These are phyloP conservation scores for Hypoxylon trugodes DNA, from an alignment of 495 filamentous ascomycete species.

Conservation along the genomic window DNA sequence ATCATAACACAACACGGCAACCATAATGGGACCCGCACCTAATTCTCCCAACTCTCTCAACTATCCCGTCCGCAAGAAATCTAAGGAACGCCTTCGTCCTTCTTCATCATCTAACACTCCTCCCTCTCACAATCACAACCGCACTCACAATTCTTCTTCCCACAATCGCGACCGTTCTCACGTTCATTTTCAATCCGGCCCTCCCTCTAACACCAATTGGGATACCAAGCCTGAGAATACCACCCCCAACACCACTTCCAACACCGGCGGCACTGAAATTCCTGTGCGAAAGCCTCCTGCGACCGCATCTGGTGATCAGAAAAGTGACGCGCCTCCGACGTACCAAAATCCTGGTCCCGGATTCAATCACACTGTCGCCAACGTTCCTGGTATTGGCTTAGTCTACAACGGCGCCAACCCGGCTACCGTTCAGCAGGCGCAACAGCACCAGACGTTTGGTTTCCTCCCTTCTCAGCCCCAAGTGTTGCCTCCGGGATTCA, in stretches of 20 bases:
- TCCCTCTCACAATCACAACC: no score
- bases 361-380: conserved; percentile 34
- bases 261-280: not conserved
- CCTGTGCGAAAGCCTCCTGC: not conserved
- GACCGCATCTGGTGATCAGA: not conserved
- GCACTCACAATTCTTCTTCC: no score
- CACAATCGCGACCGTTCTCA: no score
- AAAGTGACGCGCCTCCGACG: not conserved
- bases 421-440: conserved; percentile 10
- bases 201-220: not conserved
- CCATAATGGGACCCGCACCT: no score
- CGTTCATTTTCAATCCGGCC: no score
- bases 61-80: no score
- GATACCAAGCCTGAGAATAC: no score
- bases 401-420: conserved; percentile 30
- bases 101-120: no score
- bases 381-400: conserved; percentile 35
- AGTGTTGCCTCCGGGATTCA: conserved; percentile 16
- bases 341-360: conserved; percentile 27
- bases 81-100: no score
- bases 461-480: conserved; percentile 14
- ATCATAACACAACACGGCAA: no score
- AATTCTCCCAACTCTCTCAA: no score
- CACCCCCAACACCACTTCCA: not conserved
- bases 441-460: conserved; percentile 20